These are phyloP conservation scores for Claviceps digitariae DNA, from an alignment of 2,329 filamentous ascomycete species.

Conservation along the genomic window DNA sequence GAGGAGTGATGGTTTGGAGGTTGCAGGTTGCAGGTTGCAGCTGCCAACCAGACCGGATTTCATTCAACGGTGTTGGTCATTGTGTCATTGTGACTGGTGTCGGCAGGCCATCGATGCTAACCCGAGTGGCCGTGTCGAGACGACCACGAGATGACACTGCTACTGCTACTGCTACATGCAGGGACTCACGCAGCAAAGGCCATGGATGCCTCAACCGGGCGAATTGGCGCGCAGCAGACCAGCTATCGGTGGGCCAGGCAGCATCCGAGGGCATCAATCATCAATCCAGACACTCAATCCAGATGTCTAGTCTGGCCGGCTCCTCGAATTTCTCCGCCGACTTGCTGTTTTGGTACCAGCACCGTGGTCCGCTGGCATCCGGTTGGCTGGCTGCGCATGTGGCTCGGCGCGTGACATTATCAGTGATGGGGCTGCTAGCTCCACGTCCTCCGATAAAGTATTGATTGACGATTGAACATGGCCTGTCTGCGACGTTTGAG, in stretches of 20 bases:
- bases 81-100: neutral
- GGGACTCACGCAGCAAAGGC: neutral
- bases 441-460: no score
- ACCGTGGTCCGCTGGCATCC: neutral
- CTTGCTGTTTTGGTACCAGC: constrained; percentile 3
- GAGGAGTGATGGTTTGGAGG: neutral
- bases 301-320: neutral
- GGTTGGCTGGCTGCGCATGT: neutral
- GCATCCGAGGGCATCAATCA: neutral
- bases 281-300: no score
- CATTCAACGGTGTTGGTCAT: neutral
- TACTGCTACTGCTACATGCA: neutral
- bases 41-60: neutral
- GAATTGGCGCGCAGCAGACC: neutral
- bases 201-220: neutral
- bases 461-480: no score
- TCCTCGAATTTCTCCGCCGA: neutral
- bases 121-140: no score
- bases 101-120: no score
- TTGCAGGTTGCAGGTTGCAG: neutral
- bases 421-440: no score
- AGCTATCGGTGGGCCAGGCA: neutral
- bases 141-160: no score
- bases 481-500: no score
- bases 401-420: no score